Base-by-base conservation (phyloP, 192 early-diverging fungal species). In the Gryganskiella cystojenkinii region DNA sequence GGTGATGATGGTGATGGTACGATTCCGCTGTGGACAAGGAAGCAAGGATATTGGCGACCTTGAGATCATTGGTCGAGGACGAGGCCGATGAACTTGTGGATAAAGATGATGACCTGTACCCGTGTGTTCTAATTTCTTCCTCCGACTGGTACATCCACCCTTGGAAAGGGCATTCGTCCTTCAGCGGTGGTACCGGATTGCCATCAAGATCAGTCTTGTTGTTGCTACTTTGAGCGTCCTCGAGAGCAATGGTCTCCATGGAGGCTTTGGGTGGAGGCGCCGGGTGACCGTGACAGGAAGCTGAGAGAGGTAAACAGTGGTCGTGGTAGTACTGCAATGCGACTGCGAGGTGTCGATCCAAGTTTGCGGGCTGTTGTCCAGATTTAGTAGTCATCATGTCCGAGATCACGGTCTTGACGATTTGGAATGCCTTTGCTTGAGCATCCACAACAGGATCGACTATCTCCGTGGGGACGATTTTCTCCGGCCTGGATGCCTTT, bases 81-180 rank as follows among this genome's bases (percentile, higher is more conserved):
- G 15, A 22, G 2, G 58, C 19, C 25, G 31, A 15, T 3, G 56
- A 52, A 13, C 2, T 15, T 14, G 35, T 47, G 17, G 34, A 61
- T 0, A 10, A 24, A 1, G 30, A 56, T 10, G 55, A 31, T 15
- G 34, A 56, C 17, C 28, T 33, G 8, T 13, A 37, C 40, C 31
- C 42, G 13, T 72, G 56, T 1, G 51, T 45, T 3, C 19, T 53
- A 42, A 72, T 43, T 22, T 64, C 56, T 9, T 59, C 56, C 4
- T 73, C 71, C 13, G 71, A n/a, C 7, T 40, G 47, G 28, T 59
- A 73, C 71, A 73, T 73, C 71, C 71, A 73, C 45, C 49, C 53
- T 49, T 63, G 60, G n/a, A 51, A 71, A 0, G 61, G 33, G 40
- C 69, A 71, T 2, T 30, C 56, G n/a, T n/a, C n/a, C n/a, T n/a